A percentile compares a stretch with the other conserved stretches of the same genome.
These are phyloP conservation scores for Multifurca ochricompacta DNA, from an alignment of 768 basidiomycete genomes.

Conservation along the genomic window DNA sequence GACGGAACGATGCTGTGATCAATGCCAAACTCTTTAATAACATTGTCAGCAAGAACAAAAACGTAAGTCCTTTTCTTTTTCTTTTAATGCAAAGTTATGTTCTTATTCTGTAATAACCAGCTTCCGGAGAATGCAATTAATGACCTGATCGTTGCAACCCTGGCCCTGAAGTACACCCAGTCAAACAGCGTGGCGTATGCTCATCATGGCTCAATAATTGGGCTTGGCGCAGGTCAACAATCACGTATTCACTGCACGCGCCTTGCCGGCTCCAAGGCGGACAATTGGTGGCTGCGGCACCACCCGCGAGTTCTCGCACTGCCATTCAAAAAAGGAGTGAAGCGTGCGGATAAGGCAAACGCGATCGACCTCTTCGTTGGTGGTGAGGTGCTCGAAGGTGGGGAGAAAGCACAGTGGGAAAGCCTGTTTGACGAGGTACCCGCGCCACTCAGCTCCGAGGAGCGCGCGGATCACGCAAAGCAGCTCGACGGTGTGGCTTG, in stretches of 20 bases:
- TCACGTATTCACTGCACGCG: slow-evolving; percentile 99
- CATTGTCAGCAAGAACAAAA: slow-evolving; percentile 82
- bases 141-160: slow-evolving; percentile 94
- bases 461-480: slow-evolving; percentile 66
- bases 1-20: slow-evolving; percentile 85
- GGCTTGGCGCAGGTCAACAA: slow-evolving; percentile 96
- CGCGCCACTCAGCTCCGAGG: slow-evolving; percentile 52
- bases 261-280: slow-evolving; percentile 95
- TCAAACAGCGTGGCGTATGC: slow-evolving; percentile 98
- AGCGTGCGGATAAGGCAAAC: slow-evolving; percentile 97
- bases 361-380: slow-evolving; percentile 96
- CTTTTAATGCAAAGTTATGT: not conserved
- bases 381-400: slow-evolving; percentile 80
- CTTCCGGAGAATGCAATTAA: slow-evolving; percentile 67
- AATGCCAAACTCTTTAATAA: slow-evolving; percentile 74
- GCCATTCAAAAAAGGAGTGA: slow-evolving; percentile 95
- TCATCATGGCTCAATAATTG: slow-evolving; percentile 84
- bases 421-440: slow-evolving; percentile 71
- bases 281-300: slow-evolving; percentile 98
- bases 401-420: slow-evolving; percentile 90
- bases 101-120: slow-evolving; percentile 31
- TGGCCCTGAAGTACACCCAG: slow-evolving; percentile 97
- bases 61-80: slow-evolving; percentile 39
- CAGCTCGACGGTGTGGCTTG: slow-evolving; percentile 83
- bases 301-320: slow-evolving; percentile 88